Evolutionary conservation across 805 yeast genomes (phyloP).

Genomic region (Wickerhamomyces sydowiorum): DNA sequence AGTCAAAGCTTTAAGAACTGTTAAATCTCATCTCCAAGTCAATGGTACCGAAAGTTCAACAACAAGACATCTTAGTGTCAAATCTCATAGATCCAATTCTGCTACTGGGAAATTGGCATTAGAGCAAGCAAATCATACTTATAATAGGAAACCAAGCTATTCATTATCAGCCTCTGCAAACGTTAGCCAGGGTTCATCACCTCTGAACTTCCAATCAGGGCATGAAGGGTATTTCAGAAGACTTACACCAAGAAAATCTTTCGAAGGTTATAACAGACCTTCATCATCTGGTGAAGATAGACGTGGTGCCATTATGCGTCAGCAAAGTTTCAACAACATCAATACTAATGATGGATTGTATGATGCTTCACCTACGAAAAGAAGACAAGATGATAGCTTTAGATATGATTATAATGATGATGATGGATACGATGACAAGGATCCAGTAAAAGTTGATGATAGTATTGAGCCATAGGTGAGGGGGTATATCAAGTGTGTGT

Average conservation of each 20-base stretch:
- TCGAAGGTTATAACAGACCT: neutral
- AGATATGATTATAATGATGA: neutral
- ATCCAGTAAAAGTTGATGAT: conserved; percentile 17
- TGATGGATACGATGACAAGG: conserved; percentile 2
- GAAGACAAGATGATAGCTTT: neutral
- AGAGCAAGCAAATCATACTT: neutral
- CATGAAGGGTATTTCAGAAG: conserved; percentile 8
- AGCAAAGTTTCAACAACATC: neutral
- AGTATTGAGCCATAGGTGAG: neutral
- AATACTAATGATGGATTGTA: neutral
- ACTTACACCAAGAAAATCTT: neutral
- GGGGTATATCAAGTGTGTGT: too few relatives aligned
- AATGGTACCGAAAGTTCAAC: neutral
- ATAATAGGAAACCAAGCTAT: conserved; percentile 1
- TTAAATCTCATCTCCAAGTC: conserved; percentile 13
- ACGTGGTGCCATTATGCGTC: neutral
- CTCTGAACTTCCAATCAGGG: conserved; percentile 7
- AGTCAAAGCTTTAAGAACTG: conserved; percentile 12
- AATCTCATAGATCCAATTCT: neutral
- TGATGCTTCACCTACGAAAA: neutral
- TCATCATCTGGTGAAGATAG: neutral
- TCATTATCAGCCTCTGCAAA: conserved; percentile 14
- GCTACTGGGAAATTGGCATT: neutral
- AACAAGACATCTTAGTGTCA: conserved; percentile 2
- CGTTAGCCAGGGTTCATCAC: conserved; percentile 8